phyloP scores from a whole-genome alignment of 2,329 filamentous ascomycete species.

The Emergomyces africanus region DNA sequence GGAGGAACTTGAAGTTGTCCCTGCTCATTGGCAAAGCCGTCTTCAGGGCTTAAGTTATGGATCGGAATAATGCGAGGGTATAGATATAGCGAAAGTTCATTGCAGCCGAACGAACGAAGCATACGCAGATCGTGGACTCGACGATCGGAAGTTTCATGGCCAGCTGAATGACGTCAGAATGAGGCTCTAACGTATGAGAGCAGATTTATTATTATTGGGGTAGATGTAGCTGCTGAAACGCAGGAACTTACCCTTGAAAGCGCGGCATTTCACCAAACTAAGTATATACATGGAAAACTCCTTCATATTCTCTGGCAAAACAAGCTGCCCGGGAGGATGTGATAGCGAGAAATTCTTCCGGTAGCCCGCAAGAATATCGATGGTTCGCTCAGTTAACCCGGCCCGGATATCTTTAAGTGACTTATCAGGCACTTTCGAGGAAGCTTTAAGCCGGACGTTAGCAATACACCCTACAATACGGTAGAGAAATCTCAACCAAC shows the following conservation, averaged over 20 bases:
- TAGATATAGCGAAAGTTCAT: conserved; percentile 80
- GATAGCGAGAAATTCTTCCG: conserved; percentile 81
- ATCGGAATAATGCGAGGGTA: conserved; percentile 89
- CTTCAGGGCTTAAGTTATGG: conserved; percentile 74
- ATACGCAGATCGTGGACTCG: conserved; percentile 84
- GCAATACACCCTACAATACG: not conserved
- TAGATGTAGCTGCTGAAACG: not conserved
- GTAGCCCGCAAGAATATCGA: conserved; percentile 84
- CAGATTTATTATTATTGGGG: not conserved
- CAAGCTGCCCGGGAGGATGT: conserved; percentile 81
- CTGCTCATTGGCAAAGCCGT: conserved; percentile 87
- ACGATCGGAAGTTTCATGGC: conserved; percentile 79
- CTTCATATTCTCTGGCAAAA: conserved; percentile 90
- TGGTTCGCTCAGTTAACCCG: conserved; percentile 75
- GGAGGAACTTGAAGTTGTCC: conserved; percentile 79
- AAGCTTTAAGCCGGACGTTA: conserved; percentile 37
- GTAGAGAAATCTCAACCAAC: conserved; percentile 16
- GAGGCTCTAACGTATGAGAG: not conserved
- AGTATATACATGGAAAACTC: conserved; percentile 97
- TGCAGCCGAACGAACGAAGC: conserved; percentile 73
- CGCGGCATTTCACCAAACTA: conserved; percentile 74
- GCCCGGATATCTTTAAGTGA: conserved; percentile 74
- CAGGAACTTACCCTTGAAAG: conserved; percentile 57
- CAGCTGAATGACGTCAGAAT: conserved; percentile 37
- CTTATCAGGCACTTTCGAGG: conserved; percentile 66